These are phyloP conservation scores for Pseudogymnoascus sp. DNA, from an alignment of 2,329 filamentous ascomycete genomes.

Conservation along the genomic window DNA sequence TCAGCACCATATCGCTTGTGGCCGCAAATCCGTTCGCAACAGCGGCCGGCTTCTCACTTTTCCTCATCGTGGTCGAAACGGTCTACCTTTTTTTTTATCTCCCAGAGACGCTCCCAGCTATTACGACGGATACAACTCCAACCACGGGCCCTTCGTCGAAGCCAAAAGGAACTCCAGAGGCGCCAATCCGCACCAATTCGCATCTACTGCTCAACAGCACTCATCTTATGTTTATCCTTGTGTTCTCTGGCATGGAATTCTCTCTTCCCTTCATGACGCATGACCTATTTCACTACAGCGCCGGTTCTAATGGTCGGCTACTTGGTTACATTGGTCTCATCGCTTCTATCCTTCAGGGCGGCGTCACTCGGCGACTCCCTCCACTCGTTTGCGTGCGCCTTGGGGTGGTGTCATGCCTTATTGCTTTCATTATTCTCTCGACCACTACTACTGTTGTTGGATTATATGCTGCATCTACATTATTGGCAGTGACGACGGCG, in stretches of 20 bases:
- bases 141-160: not conserved
- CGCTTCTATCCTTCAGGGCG: constrained; percentile 86
- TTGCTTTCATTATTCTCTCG: constrained; percentile 74
- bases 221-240: constrained; percentile 87
- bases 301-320: constrained; percentile 74
- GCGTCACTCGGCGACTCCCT: constrained; percentile 78
- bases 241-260: constrained; percentile 98
- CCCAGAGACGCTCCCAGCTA: constrained; percentile 74
- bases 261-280: constrained; percentile 96
- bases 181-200: constrained; percentile 60
- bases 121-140: not conserved
- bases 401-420: constrained; percentile 70
- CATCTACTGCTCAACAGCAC: constrained; percentile 75
- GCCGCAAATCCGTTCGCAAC: constrained; percentile 89
- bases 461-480: constrained; percentile 75
- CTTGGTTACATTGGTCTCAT: constrained; percentile 88
- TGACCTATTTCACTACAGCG: constrained; percentile 78
- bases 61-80: constrained; percentile 80
- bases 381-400: constrained; percentile 73
- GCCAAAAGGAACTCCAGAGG: constrained; percentile 22
- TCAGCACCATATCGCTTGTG: constrained; percentile 71
- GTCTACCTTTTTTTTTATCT: constrained; percentile 77
- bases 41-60: constrained; percentile 80
- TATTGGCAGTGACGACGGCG: constrained; percentile 83
- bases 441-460: constrained; percentile 59